Percentiles rank a stretch among this genome's conserved stretches.
These are phyloP conservation scores for Pythium dissotocum DNA, from an alignment of 352 stramenopile species.

Conservation along the genomic window DNA sequence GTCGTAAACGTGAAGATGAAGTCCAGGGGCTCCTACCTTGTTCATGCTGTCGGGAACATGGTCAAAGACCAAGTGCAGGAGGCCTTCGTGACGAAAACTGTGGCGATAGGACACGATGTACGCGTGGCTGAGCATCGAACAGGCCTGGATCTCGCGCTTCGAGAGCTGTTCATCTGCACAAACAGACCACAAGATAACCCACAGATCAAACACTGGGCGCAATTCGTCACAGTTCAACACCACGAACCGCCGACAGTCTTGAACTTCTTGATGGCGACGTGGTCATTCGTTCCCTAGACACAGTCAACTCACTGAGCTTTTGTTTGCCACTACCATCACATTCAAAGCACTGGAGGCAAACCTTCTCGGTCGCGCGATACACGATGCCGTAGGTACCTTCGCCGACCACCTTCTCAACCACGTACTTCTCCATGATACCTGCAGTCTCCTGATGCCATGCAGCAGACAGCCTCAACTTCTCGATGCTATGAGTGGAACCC, in stretches of 20 bases:
- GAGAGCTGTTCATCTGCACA: slow-evolving; percentile 69
- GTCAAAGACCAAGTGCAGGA: slow-evolving; percentile 81
- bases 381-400: slow-evolving; percentile 85
- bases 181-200: neutral
- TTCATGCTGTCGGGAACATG: slow-evolving; percentile 69
- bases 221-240: too few relatives aligned
- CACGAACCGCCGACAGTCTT: slow-evolving; percentile 54
- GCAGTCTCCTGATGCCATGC: neutral
- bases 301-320: neutral
- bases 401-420: slow-evolving; percentile 78
- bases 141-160: slow-evolving; percentile 79
- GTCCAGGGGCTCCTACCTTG: slow-evolving; percentile 38
- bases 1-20: too few relatives aligned
- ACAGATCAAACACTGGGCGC: too few relatives aligned
- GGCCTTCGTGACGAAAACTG: slow-evolving; percentile 76
- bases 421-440: slow-evolving; percentile 72
- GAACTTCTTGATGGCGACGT: slow-evolving; percentile 86
- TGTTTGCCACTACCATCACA: neutral
- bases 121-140: slow-evolving; percentile 79
- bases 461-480: neutral
- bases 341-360: slow-evolving; percentile 16
- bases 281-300: slow-evolving; percentile 53
- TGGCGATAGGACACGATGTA: slow-evolving; percentile 84
- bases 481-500: neutral
- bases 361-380: slow-evolving; percentile 80